Evolutionary conservation across 2,329 filamentous ascomycete species (phyloP).

Genomic region (Ophiognomonia clavigignenti-juglandacearum): DNA sequence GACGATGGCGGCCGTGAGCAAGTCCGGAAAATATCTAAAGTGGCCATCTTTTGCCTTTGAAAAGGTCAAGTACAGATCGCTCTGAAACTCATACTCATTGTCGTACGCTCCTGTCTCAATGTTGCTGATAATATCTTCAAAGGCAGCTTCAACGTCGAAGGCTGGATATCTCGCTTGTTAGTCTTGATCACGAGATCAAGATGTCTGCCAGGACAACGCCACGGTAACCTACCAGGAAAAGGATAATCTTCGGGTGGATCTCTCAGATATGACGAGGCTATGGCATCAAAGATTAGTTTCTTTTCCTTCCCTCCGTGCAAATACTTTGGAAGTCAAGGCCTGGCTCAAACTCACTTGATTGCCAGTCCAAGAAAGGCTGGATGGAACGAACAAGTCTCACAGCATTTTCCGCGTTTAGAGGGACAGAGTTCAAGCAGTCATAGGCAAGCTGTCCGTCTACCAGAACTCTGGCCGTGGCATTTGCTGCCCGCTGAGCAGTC

Average conservation of each 20-base stretch:
- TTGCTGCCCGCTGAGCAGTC: conserved; percentile 6
- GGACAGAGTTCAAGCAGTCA: conserved; percentile 11
- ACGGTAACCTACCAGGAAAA: not conserved
- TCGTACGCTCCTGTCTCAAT: conserved; percentile 1
- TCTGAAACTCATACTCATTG: conserved; percentile 9
- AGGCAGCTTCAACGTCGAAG: conserved; percentile 3
- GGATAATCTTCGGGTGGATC: conserved; percentile 2
- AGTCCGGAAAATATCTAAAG: conserved; percentile 3
- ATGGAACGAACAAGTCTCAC: conserved; percentile 5
- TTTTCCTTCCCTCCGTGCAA: not conserved
- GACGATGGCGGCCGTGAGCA: conserved; percentile 3
- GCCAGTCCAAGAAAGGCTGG: conserved; percentile 4
- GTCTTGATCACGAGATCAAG: no score
- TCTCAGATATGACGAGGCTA: conserved; percentile 2
- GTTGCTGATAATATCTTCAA: conserved; percentile 5
- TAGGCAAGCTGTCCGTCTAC: conserved; percentile 9
- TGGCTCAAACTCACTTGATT: conserved; percentile 2
- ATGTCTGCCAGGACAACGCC: no score
- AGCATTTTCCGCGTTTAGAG: conserved; percentile 4
- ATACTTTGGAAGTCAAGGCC: not conserved
- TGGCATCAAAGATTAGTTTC: not conserved
- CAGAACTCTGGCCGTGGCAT: not conserved
- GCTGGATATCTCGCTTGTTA: no score
- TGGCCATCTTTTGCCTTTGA: conserved; percentile 7
- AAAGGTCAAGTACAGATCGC: conserved; percentile 5